A percentile compares a stretch with the other conserved stretches of the same genome.
Conservation (phyloP, 2,329 filamentous ascomycete species). For the Hypoxylon rubiginosum region DNA sequence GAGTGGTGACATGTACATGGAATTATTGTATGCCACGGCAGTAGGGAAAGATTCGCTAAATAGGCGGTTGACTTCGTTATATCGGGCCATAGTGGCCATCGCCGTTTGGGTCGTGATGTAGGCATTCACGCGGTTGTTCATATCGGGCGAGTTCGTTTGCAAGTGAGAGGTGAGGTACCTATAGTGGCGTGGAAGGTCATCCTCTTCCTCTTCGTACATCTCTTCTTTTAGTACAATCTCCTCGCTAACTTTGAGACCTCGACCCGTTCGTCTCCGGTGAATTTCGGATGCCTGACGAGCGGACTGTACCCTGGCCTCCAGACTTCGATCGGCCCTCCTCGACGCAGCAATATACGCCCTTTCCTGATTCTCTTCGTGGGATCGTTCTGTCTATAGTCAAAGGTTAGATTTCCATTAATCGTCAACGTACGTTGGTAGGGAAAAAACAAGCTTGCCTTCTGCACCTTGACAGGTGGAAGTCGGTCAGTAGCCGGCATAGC, state of each 20-base stretch:
- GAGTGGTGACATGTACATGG: constrained; percentile 48
- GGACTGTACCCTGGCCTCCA: constrained; percentile 90
- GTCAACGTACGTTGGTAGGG: neutral
- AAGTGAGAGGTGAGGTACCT: constrained; percentile 73
- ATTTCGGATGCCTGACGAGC: constrained; percentile 90
- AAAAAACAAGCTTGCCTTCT: constrained; percentile 49
- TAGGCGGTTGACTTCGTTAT: constrained; percentile 61
- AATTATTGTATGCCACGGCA: constrained; percentile 49
- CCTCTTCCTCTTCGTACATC: constrained; percentile 96
- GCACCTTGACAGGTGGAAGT: constrained; percentile 52
- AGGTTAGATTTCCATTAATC: constrained; percentile 37
- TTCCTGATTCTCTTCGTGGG: constrained; percentile 86
- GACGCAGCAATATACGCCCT: constrained; percentile 94
- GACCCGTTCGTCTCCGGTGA: constrained; percentile 88
- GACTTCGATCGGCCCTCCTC: constrained; percentile 83
- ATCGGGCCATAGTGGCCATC: constrained; percentile 59
- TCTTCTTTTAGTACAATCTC: constrained; percentile 91
- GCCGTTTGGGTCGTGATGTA: constrained; percentile 60
- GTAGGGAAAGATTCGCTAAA: constrained; percentile 64
- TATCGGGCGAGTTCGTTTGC: constrained; percentile 69
- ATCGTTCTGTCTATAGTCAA: constrained; percentile 73
- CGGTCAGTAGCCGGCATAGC: constrained; percentile 52
- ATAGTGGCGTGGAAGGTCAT: constrained; percentile 78
- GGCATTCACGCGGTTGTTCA: constrained; percentile 71
- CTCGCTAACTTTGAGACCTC: constrained; percentile 83